Percentiles rank a stretch among this genome's conserved stretches.
Conservation (phyloP, 495 filamentous ascomycete species). For the Cenococcum geophilum region DNA sequence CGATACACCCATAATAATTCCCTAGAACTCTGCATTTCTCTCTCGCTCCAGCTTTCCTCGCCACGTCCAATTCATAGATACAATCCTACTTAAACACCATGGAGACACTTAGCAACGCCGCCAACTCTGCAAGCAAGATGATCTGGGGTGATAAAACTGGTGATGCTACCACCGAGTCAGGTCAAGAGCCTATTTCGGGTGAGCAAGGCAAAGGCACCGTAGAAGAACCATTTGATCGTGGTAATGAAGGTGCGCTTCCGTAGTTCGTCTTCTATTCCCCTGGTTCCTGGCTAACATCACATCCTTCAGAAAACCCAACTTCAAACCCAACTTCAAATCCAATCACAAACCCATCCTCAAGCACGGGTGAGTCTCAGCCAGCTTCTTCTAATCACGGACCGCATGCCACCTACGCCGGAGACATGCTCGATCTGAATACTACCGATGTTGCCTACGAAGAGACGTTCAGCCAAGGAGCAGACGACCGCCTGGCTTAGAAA, state of each 20-base stretch:
- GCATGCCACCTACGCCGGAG: constrained; percentile 2
- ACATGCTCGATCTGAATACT: constrained; percentile 11
- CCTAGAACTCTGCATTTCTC: neutral
- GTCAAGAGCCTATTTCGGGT: constrained; percentile 51
- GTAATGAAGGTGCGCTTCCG: constrained; percentile 37
- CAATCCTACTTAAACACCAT: constrained; percentile 31
- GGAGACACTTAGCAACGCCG: constrained; percentile 51
- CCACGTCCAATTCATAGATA: neutral
- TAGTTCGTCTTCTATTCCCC: constrained; percentile 10
- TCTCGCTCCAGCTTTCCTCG: neutral
- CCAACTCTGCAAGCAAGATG: constrained; percentile 42
- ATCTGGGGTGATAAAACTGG: constrained; percentile 45
- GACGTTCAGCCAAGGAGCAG: constrained; percentile 5
- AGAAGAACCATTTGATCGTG: constrained; percentile 54
- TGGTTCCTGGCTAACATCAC: neutral
- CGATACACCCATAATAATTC: neutral
- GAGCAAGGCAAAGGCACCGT: constrained; percentile 44
- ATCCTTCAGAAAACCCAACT: neutral
- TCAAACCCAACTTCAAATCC: neutral
- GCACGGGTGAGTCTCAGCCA: neutral
- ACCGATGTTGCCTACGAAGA: neutral
- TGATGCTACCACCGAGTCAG: constrained; percentile 23
- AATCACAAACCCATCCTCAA: neutral
- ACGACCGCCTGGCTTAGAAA: neutral
- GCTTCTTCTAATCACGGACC: constrained; percentile 9